Evolutionary conservation across 352 stramenopile species (phyloP), one percentile per base, ranked within the genome.

Genomic region (Peronospora destructor): DNA sequence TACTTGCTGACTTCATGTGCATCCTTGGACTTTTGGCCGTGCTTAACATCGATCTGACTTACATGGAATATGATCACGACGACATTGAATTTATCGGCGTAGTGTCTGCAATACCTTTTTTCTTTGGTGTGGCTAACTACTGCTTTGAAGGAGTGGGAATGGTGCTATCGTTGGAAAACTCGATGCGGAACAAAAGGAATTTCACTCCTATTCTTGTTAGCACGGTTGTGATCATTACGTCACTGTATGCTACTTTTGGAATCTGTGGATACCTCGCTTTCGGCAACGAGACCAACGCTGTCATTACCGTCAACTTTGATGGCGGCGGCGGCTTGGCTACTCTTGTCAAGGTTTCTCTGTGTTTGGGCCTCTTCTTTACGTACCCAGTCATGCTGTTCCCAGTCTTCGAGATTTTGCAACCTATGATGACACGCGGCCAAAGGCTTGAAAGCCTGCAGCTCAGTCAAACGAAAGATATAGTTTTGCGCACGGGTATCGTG

Each of bases 351-450:
- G 48, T 95, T 8, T 87, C 78, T 9, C 56, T 96, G 12, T 96
- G 80, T 39, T 59, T 86, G 8, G 89, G 80, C 1, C 68, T 97
- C 1, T 96, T 96, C 61, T 86, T 96, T 43, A 95, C 89, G 36
- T 96, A 96, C 50, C 89, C 89, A 3, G 73, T 97, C 17, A 96
- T 96, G 89, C 83, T 97, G 53, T 96, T 95, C 62, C 89, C 87
- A 0, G 84, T 96, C 5, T 93, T 91, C 57, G 81, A 82, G n/a
- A 64, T 90, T n/a, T 48, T 88, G 0, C 49, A 79, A 21, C 61
- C 69, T 16, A 36, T 74, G 17, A 10, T 84, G 5, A 21, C 25
- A 4, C 58, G 49, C 29, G 45, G 49, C n/a, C 62, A 72, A 35
- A 66, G 63, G 16, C 4, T 63, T 12, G 53, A 61, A 7, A 13